Evolutionary conservation across 148 eudicot species (phyloP).

Genomic region (Camellia lanceoleosa): DNA sequence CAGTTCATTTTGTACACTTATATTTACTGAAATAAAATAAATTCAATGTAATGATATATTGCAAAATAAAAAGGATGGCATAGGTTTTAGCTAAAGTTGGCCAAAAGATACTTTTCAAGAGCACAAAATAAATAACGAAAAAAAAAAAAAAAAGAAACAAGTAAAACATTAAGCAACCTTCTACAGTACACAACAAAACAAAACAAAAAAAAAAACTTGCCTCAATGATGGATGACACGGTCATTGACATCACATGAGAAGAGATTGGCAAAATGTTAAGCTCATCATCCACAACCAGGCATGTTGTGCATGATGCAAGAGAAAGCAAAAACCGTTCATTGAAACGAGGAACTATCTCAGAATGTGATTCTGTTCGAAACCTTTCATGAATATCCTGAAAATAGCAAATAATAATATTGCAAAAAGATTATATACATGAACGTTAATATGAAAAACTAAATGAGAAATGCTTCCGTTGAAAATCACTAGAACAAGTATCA

Average conservation of each 20-base stretch:
- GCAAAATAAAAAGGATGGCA: neutral
- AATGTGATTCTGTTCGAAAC: slow-evolving; percentile 87
- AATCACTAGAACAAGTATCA: neutral
- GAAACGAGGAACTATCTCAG: slow-evolving; percentile 64
- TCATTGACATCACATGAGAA: slow-evolving; percentile 67
- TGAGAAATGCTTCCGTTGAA: neutral
- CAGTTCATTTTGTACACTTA: neutral
- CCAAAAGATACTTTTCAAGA: slow-evolving; percentile 24
- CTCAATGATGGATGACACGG: slow-evolving; percentile 51
- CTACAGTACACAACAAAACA: neutral
- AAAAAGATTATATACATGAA: neutral
- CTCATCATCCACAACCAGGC: slow-evolving; percentile 89
- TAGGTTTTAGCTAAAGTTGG: slow-evolving; percentile 22
- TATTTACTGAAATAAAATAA: neutral
- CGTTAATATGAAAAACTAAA: neutral
- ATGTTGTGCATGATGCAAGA: slow-evolving; percentile 76
- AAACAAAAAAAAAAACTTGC: slow-evolving; percentile 27
- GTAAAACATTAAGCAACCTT: neutral
- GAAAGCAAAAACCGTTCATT: slow-evolving; percentile 90
- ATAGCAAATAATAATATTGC: neutral
- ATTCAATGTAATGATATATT: neutral
- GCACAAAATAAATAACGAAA: neutral
- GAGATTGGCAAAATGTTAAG: slow-evolving; percentile 83
- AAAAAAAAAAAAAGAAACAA: neutral
- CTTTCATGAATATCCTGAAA: slow-evolving; percentile 91